phyloP scores from a whole-genome alignment of 306 rosid species.

The Cotoneaster glaucophyllus region DNA sequence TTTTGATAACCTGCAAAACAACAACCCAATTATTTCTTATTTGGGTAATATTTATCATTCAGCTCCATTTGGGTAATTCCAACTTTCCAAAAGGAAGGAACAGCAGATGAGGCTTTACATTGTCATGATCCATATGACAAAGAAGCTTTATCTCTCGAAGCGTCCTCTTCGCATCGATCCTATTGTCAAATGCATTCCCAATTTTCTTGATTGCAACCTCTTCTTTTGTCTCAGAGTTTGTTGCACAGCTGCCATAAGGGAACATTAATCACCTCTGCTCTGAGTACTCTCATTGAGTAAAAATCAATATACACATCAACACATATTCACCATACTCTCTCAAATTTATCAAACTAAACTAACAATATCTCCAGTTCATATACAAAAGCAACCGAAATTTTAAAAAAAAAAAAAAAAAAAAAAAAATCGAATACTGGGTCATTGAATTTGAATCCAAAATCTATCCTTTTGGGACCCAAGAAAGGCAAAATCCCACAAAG shows the following conservation, averaged over 20 bases:
- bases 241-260: slow-evolving; percentile 39
- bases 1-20: slow-evolving; percentile 57
- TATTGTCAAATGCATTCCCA: slow-evolving; percentile 60
- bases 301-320: not conserved
- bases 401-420: not conserved
- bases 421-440: not conserved
- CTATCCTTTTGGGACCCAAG: not conserved
- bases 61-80: not conserved
- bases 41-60: not conserved
- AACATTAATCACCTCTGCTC: not conserved
- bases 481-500: not conserved
- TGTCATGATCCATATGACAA: slow-evolving; percentile 87
- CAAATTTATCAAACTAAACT: not conserved
- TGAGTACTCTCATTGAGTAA: not conserved
- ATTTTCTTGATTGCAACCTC: slow-evolving; percentile 69
- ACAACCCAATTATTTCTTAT: not conserved
- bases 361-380: not conserved
- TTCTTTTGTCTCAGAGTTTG: slow-evolving; percentile 47
- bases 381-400: not conserved
- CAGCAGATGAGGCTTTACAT: slow-evolving; percentile 30
- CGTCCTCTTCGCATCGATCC: slow-evolving; percentile 65
- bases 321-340: not conserved
- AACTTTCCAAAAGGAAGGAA: not conserved
- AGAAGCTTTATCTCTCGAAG: slow-evolving; percentile 70
- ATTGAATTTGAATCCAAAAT: not conserved